These are phyloP conservation scores for Beta corolliflora DNA, from an alignment of 179 eudicot species.

Conservation along the genomic window DNA sequence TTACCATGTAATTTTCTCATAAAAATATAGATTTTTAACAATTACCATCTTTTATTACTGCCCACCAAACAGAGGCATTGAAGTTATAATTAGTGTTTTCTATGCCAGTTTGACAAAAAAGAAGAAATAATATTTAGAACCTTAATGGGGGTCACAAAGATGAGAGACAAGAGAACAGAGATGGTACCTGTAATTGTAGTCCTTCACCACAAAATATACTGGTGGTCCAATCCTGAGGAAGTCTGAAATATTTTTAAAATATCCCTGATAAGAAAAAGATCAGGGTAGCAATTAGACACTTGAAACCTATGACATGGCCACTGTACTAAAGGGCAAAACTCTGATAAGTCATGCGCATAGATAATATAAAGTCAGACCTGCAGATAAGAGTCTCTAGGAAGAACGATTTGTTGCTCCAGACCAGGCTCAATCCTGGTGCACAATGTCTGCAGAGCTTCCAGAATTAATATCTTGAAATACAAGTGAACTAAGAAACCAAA, in stretches of 20 bases:
- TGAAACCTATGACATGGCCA: conserved; percentile 7
- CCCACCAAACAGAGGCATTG: too few relatives aligned
- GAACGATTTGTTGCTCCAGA: conserved; percentile 95
- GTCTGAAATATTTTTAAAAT: conserved; percentile 76
- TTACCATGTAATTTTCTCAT: too few relatives aligned
- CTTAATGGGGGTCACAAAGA: background rate
- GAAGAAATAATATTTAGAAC: too few relatives aligned
- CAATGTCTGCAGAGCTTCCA: conserved; percentile 61
- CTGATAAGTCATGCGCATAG: background rate
- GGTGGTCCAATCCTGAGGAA: conserved; percentile 95
- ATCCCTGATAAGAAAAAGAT: conserved; percentile 61
- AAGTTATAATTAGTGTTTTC: too few relatives aligned
- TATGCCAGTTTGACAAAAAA: too few relatives aligned
- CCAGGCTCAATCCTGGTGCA: conserved; percentile 97
- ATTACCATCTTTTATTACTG: too few relatives aligned
- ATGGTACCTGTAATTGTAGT: conserved; percentile 82
- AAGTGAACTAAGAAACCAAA: background rate
- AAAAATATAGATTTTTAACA: too few relatives aligned
- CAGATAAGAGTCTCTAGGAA: conserved; percentile 95
- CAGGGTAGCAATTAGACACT: conserved; percentile 19
- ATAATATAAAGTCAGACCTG: conserved; percentile 58
- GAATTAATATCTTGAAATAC: conserved; percentile 16
- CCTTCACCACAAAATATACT: conserved; percentile 86
- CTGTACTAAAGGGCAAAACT: background rate
- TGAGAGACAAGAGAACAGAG: conserved; percentile 7